Evolutionary conservation across 345 rosid species (phyloP).

Genomic region (Hibiscus trionum): DNA sequence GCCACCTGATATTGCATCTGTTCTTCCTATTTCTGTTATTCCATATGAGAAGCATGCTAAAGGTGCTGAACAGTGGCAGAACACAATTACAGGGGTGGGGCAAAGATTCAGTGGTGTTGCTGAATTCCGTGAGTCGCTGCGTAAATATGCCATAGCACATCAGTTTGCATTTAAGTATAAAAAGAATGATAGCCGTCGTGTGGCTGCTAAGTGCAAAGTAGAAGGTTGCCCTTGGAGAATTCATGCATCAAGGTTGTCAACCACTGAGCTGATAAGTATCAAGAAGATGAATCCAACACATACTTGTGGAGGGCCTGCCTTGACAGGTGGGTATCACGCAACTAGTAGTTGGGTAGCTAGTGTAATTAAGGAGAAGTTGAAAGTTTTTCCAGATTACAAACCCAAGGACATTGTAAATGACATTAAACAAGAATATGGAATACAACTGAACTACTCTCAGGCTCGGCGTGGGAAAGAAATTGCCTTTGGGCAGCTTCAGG

Average conservation of each 20-base stretch:
- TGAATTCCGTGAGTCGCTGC: constrained; percentile 78
- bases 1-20: constrained; percentile 43
- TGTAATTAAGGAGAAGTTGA: constrained; percentile 83
- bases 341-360: constrained; percentile 74
- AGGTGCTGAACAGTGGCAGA: constrained; percentile 85
- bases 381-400: constrained; percentile 70
- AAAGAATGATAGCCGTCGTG: constrained; percentile 93
- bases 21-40: constrained; percentile 35
- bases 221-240: constrained; percentile 98
- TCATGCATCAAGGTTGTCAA: constrained; percentile 84
- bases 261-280: constrained; percentile 79
- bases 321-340: constrained; percentile 57
- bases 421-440: constrained; percentile 50
- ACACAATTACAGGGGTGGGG: constrained; percentile 85
- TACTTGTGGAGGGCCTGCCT: constrained; percentile 75
- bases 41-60: constrained; percentile 53
- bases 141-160: constrained; percentile 83
- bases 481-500: constrained; percentile 92
- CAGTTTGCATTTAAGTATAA: constrained; percentile 88
- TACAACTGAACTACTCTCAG: constrained; percentile 79
- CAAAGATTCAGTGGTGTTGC: constrained; percentile 74
- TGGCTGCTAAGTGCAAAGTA: constrained; percentile 89
- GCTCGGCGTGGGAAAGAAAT: constrained; percentile 99
- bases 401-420: constrained; percentile 58
- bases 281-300: constrained; percentile 85